These are phyloP conservation scores for Diaporthe ampelina DNA, from an alignment of 2,329 filamentous ascomycete species.

Conservation along the genomic window DNA sequence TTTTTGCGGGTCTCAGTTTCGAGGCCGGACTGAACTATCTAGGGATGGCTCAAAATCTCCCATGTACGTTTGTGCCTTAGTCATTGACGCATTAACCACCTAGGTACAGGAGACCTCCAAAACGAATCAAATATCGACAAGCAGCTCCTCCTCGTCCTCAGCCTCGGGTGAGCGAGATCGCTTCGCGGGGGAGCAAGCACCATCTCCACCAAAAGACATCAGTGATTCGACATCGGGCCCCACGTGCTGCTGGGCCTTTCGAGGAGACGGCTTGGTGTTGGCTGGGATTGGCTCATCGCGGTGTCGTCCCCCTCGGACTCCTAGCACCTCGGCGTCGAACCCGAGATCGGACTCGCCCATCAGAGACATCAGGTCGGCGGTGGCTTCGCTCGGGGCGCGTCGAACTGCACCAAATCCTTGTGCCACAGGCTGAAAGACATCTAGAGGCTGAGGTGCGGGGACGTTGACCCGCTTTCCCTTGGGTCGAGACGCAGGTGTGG, in stretches of 20 bases:
- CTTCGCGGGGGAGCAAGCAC: too few species aligned
- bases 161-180: too few species aligned
- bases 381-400: background rate
- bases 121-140: slow-evolving; percentile 11
- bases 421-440: fast-evolving
- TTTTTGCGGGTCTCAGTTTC: too few species aligned
- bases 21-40: background rate
- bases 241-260: too few species aligned
- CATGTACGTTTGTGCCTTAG: background rate
- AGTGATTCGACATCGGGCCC: background rate
- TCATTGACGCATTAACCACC: too few species aligned
- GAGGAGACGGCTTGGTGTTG: background rate
- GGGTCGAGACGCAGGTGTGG: too few species aligned
- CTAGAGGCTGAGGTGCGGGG: too few species aligned
- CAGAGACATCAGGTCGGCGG: background rate
- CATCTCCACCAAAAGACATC: slow-evolving; percentile 1
- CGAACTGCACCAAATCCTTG: background rate
- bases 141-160: slow-evolving; percentile 1
- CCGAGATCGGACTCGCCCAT: slow-evolving; percentile 27
- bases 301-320: background rate
- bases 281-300: background rate
- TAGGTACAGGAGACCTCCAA: background rate
- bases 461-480: too few species aligned
- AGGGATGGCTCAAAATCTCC: background rate
- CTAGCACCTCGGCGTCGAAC: slow-evolving; percentile 27